These are phyloP conservation scores for Trichosporon coremiiforme DNA, from an alignment of 1,284 basidiomycete genomes.

Conservation along the genomic window DNA sequence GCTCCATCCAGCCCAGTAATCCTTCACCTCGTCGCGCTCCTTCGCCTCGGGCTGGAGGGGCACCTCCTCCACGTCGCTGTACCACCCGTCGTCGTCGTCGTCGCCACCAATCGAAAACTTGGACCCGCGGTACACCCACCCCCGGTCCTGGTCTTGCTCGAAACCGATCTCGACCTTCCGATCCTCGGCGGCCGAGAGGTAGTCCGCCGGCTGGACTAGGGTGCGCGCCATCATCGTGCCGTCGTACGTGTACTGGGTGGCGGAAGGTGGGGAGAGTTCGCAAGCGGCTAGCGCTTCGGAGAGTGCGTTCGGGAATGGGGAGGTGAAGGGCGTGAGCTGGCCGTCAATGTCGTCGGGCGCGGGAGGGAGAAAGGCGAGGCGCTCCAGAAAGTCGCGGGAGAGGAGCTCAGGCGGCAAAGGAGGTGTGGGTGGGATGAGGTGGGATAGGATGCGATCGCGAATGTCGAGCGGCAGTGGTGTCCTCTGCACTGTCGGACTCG, in stretches of 20 bases:
- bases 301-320: conserved; percentile 25
- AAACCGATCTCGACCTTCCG: conserved; percentile 26
- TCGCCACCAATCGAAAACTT: conserved; percentile 20
- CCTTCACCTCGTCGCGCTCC: conserved; percentile 24
- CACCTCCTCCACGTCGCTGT: conserved; percentile 22
- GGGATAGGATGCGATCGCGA: conserved; percentile 43
- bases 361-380: conserved; percentile 51
- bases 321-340: conserved; percentile 45
- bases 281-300: conserved; percentile 19
- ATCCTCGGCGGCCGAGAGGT: neutral
- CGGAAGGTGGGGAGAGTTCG: conserved; percentile 15
- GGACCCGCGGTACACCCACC: conserved; percentile 45
- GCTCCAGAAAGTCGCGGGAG: conserved; percentile 43
- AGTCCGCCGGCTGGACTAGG: conserved; percentile 19
- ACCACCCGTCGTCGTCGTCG: conserved; percentile 21
- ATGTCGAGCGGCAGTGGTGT: conserved; percentile 36
- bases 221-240: conserved; percentile 31
- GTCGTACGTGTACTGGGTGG: conserved; percentile 30
- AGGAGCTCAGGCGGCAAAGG: conserved; percentile 45
- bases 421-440: conserved; percentile 48
- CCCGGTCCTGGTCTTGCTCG: conserved; percentile 35
- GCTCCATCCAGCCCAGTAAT: conserved; percentile 44
- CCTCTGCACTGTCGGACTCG: neutral
- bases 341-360: conserved; percentile 42
- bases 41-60: neutral